Evolutionary conservation across 306 rosid species (phyloP), one percentile per base, ranked within the genome.

Genomic region (Ochetophila trinervis): DNA sequence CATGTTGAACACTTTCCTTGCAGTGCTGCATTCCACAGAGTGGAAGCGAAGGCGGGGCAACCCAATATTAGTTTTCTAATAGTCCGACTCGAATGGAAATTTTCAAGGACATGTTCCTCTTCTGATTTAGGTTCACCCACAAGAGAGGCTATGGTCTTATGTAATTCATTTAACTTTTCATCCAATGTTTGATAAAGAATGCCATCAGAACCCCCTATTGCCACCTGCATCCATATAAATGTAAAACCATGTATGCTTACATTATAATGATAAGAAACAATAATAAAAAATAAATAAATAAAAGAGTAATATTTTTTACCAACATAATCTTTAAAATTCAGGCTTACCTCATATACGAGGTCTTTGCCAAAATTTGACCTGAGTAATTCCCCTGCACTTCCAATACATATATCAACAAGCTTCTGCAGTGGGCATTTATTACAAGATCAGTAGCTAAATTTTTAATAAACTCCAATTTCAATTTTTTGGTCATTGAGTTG

Each of bases 281-380:
- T 1, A 27, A 27, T 1, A 40, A 12, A 40, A n/a, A n/a, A n/a
- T n/a, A n/a, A n/a, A n/a, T n/a, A n/a, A n/a, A n/a, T n/a, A n/a
- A n/a, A n/a, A n/a, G n/a, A n/a, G n/a, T n/a, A n/a, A n/a, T n/a
- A n/a, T n/a, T n/a, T n/a, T 19, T 27, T 53, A 55, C 10, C 23
- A 55, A 42, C 53, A 16, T 11, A 13, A 40, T 12, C 42, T 20
- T 14, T 5, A 49, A 6, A 36, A 36, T 54, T 53, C n/a, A 11
- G 52, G 35, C 4, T 53, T 84, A 93, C 99, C 99, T 93, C 96
- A 24, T 87, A 90, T 32, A 93, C 37, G 69, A 89, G 81, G 55
- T 93, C 97, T 80, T 84, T 90, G 72, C 99, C 97, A 67, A 90
- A 84, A 80, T 93, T 93, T 78, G 96, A 93, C 67, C 62, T 67